Base-by-base conservation (phyloP, 73 alveolate genomes). In the Tetrahymena borealis region DNA sequence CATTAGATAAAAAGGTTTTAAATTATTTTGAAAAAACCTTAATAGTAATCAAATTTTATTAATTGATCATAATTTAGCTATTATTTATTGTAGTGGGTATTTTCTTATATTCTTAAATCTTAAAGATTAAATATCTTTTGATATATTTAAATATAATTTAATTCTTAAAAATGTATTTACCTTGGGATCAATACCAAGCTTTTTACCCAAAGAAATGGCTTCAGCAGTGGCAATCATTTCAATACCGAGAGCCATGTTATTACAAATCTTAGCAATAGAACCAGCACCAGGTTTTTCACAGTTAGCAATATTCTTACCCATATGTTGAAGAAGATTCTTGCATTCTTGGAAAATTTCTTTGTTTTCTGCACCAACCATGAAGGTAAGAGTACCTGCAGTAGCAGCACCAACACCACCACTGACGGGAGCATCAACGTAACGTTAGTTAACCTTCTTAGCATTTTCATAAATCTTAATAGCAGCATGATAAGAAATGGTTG, bases 351-450 rank as follows among this genome's bases (percentile, higher is more conserved):
- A 96, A 78, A 96, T 33, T 60, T 94, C 97, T 39, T 97, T 78
- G 13, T 15, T 60, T 15, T 96, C 97, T n/a, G 97, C 96, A 78
- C 99, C 99, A 41, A 95, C 97, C 99, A 97, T 97, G 41, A 97
- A 96, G 12, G 99, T 96, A 3, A 97, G 93, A 24, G 98, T 95
- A 24, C 98, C 99, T 32, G 85, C 90, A 37, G 95, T 42, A 15
- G 99, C 99, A 40, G 97, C 98, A 28, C 96, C 93, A 37, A 94
- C 96, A 32, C 99, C 99, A 13, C 99, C 99, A 33, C 98, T 95
- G 79, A 97, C 98, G 7, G 99, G 99, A 28, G 98, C 96, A 93
- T 97, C 99, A n/a, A 93, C 91, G 32, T 92, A 91, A 0, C 42
- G 91, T 38, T 94, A 40, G 38, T 94, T 95, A 33, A 85, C 36